phyloP scores from a whole-genome alignment of 495 filamentous ascomycete species.

The Trichoderma reesei region DNA sequence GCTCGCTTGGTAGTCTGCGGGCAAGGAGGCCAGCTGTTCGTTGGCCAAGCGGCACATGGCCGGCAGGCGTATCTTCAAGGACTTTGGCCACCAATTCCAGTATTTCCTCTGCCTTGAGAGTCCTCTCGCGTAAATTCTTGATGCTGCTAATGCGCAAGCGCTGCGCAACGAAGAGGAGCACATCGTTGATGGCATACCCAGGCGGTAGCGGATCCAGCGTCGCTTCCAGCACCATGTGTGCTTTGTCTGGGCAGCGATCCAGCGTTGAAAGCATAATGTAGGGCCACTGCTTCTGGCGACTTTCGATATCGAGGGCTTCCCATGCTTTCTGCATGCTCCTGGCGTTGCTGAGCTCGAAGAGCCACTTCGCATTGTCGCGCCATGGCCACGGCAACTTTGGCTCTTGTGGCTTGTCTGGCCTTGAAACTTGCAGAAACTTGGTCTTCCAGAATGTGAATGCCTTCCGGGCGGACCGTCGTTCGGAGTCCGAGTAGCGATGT shows the following conservation, averaged over 20 bases:
- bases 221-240: not conserved
- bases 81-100: not conserved
- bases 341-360: not conserved
- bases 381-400: conserved; percentile 1
- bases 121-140: not conserved
- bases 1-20: not conserved
- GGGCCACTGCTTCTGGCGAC: not conserved
- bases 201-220: not conserved
- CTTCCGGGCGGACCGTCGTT: not conserved
- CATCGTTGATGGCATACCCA: not conserved
- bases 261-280: not conserved
- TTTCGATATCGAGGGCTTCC: not conserved
- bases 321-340: not conserved
- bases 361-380: not conserved
- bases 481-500: not conserved
- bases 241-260: not conserved
- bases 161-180: not conserved
- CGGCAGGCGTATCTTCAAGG: not conserved
- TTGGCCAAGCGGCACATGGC: not conserved
- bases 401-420: not conserved
- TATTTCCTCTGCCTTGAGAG: not conserved
- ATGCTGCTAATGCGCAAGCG: not conserved
- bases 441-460: not conserved
- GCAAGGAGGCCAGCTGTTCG: not conserved
- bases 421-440: not conserved